Evolutionary conservation across 371 early-diverging fungal species (phyloP), one percentile per base, ranked within the genome.

Genomic region (Mucor sp.): DNA sequence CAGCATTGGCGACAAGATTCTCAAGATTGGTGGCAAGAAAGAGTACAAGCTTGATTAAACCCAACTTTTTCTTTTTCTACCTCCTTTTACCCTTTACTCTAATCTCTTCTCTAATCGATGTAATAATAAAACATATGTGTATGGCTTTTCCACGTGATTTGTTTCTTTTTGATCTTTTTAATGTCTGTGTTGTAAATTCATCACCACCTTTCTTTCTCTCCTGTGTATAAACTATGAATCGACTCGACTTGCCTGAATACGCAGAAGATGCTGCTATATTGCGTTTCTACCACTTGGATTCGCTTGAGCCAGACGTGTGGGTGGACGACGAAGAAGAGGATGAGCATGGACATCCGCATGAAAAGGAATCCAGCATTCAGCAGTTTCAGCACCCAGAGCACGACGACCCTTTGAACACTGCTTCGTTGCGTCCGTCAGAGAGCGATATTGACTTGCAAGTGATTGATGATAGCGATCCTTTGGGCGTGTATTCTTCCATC

Each of bases 241-340:
- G 69, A 5, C 21, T 56, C 8, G 69, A 73, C 43, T 47, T 74
- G 60, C 82, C 76, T 44, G 83, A 83, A 58, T 83, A 79, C 62
- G 83, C 79, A n/a, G 83, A 83, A 70, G 83, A 83, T 71, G 83
- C 83, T 15, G 83, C 83, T 39, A 76, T 75, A 63, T 71, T 75
- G 41, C 64, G 77, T 9, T 80, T 81, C 57, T 84, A 84, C 50
- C 69, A 80, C 44, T 60, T 84, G 9, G 84, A 84, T 21, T 72
- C 80, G 4, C 64, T 84, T 27, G 81, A 84, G 33, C 75, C 80
- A 4, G 79, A 80, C 19, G 67, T 71, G 12, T 84, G 84, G 84
- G 66, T 74, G 3, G 84, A 84, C 41, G 75, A 83, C 58, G 70
- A 69, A 39, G 67, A 63, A 33, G 30, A 59, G 5, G 55, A 64